A percentile compares a stretch with the other conserved stretches of the same genome.
Conservation (phyloP, 192 early-diverging fungal genomes). For the Coemansia sp. region DNA sequence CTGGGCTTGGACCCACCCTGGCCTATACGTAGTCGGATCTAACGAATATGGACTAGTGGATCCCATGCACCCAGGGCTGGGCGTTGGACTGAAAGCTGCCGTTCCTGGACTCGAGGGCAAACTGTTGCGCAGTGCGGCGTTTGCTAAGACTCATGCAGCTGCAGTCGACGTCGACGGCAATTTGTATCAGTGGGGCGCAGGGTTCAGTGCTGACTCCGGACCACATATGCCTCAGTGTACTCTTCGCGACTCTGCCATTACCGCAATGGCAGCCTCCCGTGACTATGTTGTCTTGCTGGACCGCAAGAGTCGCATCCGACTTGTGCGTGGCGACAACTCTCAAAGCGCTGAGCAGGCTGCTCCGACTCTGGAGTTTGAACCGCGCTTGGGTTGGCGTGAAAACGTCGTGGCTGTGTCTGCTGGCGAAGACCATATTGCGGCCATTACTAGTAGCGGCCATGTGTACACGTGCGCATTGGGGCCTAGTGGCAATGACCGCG, state of each 20-base stretch:
- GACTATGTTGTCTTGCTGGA: constrained; percentile 32
- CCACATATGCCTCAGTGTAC: constrained; percentile 36
- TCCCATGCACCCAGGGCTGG: constrained; percentile 31
- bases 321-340: constrained; percentile 16
- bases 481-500: constrained; percentile 25
- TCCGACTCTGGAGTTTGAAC: constrained; percentile 30
- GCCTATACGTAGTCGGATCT: constrained; percentile 44
- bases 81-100: constrained; percentile 23
- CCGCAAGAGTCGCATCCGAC: constrained; percentile 37
- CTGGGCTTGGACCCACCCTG: constrained; percentile 53
- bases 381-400: constrained; percentile 52
- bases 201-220: constrained; percentile 22
- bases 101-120: constrained; percentile 43
- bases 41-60: constrained; percentile 45
- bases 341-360: neutral
- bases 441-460: constrained; percentile 31
- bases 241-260: constrained; percentile 20
- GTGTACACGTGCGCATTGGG: constrained; percentile 44
- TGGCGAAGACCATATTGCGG: constrained; percentile 42
- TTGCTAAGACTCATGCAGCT: constrained; percentile 41
- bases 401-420: constrained; percentile 37
- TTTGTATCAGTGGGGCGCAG: constrained; percentile 54
- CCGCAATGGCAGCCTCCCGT: constrained; percentile 31
- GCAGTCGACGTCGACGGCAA: constrained; percentile 36
- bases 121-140: constrained; percentile 39